Conservation (phyloP, 2,329 filamentous ascomycete species). For the Paecilomyces formosus region DNA sequence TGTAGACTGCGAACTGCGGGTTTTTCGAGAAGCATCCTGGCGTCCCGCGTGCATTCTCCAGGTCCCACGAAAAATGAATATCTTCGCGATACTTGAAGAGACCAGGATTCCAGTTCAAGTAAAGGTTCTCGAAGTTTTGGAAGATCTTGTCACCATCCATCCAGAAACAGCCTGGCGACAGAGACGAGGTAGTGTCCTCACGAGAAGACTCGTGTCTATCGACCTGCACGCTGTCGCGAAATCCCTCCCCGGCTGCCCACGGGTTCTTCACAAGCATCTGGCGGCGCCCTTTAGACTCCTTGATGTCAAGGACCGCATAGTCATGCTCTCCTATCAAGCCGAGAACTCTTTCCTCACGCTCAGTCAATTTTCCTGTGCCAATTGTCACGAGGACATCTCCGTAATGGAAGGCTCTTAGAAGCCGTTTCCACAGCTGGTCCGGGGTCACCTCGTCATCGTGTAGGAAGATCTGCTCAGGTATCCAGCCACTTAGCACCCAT, state of each 20-base stretch:
- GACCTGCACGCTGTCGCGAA: constrained; percentile 11
- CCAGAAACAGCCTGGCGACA: constrained; percentile 76
- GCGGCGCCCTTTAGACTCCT: constrained; percentile 54
- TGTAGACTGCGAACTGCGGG: constrained; percentile 51
- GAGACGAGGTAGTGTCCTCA: constrained; percentile 13
- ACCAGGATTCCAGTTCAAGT: constrained; percentile 92
- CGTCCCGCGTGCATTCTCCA: constrained; percentile 47
- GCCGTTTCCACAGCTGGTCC: constrained; percentile 67
- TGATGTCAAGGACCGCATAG: constrained; percentile 81
- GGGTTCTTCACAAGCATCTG: constrained; percentile 88
- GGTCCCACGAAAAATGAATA: constrained; percentile 79
- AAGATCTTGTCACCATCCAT: constrained; percentile 80
- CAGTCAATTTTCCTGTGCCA: constrained; percentile 76
- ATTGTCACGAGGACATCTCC: constrained; percentile 83
- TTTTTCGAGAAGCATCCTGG: constrained; percentile 66
- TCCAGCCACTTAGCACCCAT: constrained; percentile 90
- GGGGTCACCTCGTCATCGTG: constrained; percentile 77
- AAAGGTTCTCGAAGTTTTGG: constrained; percentile 91
- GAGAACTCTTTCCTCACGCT: constrained; percentile 67
- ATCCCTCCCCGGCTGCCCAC: constrained; percentile 66
- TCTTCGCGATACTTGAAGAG: constrained; percentile 78
- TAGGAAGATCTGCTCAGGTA: constrained; percentile 89
- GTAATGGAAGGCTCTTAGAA: constrained; percentile 65
- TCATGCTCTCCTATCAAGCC: constrained; percentile 88
- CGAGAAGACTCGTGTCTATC: constrained; percentile 7